These are phyloP conservation scores for Mortierella antarctica DNA, from an alignment of 192 early-diverging fungal species.

Conservation along the genomic window DNA sequence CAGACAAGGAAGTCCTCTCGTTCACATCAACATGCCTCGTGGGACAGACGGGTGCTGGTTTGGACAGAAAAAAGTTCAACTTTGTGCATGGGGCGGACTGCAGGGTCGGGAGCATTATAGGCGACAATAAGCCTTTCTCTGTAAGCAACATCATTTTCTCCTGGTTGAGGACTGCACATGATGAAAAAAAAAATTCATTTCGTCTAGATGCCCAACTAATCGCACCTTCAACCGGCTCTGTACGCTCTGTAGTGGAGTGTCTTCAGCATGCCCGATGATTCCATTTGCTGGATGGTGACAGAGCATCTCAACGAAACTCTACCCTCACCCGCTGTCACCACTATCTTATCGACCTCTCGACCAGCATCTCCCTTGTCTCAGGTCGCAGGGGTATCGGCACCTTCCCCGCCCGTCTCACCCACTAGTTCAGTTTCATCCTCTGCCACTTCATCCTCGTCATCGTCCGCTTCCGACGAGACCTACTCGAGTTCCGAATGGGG, in stretches of 20 bases:
- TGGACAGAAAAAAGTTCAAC: slow-evolving; percentile 14
- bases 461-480: neutral
- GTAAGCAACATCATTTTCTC: slow-evolving; percentile 6
- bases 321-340: neutral
- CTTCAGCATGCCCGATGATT: slow-evolving; percentile 40
- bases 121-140: slow-evolving; percentile 34
- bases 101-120: slow-evolving; percentile 29
- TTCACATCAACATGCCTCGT: slow-evolving; percentile 35
- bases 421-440: neutral
- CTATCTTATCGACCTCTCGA: slow-evolving; percentile 7
- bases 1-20: slow-evolving; percentile 17
- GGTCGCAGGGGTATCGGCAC: no score
- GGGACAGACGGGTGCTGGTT: slow-evolving; percentile 17
- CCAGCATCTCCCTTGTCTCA: neutral
- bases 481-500: slow-evolving; percentile 14
- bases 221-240: neutral
- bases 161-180: neutral
- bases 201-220: neutral
- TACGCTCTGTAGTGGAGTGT: slow-evolving; percentile 23
- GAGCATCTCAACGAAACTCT: slow-evolving; percentile 17
- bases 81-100: slow-evolving; percentile 22
- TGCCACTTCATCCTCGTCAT: neutral
- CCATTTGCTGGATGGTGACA: slow-evolving; percentile 41
- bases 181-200: neutral
- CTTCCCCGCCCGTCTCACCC: no score